A percentile compares a stretch with the other conserved stretches of the same genome.
These are phyloP conservation scores for Xylaria longipes DNA, from an alignment of 495 filamentous ascomycete genomes.

Conservation along the genomic window DNA sequence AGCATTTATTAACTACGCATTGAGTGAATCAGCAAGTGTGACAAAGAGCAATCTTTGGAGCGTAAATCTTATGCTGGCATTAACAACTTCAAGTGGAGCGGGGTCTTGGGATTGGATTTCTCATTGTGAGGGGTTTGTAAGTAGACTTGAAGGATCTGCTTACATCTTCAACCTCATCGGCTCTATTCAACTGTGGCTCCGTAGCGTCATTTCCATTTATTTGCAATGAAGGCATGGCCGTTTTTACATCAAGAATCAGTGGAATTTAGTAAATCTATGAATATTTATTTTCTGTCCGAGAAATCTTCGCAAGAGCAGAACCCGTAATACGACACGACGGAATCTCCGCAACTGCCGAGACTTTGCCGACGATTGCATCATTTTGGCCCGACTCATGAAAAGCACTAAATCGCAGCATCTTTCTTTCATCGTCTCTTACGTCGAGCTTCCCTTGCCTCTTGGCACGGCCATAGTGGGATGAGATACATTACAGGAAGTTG, in stretches of 20 bases:
- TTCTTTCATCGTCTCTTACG: background rate
- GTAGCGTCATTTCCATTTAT: conserved; percentile 19
- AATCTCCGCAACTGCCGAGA: conserved; percentile 24
- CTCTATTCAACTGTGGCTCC: conserved; percentile 46
- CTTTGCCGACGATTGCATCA: conserved; percentile 27
- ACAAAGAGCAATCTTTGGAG: background rate
- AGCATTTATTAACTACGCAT: conserved; percentile 68
- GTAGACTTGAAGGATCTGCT: conserved; percentile 28
- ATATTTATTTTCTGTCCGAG: background rate
- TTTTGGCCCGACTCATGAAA: conserved; percentile 13
- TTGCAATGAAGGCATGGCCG: background rate
- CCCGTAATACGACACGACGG: background rate
- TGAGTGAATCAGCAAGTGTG: conserved; percentile 2
- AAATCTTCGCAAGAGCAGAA: conserved; percentile 23
- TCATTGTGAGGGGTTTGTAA: background rate
- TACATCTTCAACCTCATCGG: conserved; percentile 64
- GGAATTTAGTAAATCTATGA: background rate
- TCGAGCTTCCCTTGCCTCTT: background rate
- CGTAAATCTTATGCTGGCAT: background rate
- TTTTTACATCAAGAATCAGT: background rate
- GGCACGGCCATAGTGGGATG: background rate
- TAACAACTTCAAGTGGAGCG: background rate
- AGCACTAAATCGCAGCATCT: background rate
- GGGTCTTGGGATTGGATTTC: background rate
- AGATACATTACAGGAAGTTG: background rate